Percentiles rank a stretch among this genome's conserved stretches.
Evolutionary conservation across 192 early-diverging fungal genomes (phyloP).

Genomic region (Backusella morwellensis): DNA sequence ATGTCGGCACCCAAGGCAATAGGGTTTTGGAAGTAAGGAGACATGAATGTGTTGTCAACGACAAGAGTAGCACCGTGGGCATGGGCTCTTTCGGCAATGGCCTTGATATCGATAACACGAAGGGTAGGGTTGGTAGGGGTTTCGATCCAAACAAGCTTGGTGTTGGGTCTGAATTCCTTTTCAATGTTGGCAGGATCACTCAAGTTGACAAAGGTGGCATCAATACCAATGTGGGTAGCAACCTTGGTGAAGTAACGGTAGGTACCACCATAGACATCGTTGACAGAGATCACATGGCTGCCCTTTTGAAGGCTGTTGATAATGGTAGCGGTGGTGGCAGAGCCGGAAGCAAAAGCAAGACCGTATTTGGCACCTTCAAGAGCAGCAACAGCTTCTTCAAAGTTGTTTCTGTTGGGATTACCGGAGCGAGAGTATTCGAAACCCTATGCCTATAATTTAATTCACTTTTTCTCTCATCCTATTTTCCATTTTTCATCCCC

Average conservation of each 20-base stretch:
- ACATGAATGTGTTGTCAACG: constrained; percentile 88
- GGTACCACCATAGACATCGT: constrained; percentile 91
- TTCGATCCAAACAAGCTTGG: constrained; percentile 84
- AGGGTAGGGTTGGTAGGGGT: constrained; percentile 89
- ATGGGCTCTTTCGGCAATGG: constrained; percentile 63
- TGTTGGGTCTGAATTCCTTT: constrained; percentile 64
- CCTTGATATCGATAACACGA: constrained; percentile 75
- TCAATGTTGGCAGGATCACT: constrained; percentile 62
- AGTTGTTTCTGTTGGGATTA: constrained; percentile 75
- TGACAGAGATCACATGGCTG: constrained; percentile 79
- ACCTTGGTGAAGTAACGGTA: constrained; percentile 89
- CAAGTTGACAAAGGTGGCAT: constrained; percentile 80
- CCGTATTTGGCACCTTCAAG: constrained; percentile 90
- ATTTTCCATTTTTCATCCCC: neutral
- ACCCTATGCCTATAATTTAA: constrained; percentile 29
- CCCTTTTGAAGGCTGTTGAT: constrained; percentile 67
- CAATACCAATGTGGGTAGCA: constrained; percentile 60
- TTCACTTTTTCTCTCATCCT: neutral
- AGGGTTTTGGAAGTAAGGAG: constrained; percentile 89
- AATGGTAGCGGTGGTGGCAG: constrained; percentile 81
- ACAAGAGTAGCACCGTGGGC: constrained; percentile 63
- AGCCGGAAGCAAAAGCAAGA: constrained; percentile 81
- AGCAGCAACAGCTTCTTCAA: constrained; percentile 87
- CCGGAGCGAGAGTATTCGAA: constrained; percentile 83
- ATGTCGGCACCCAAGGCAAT: constrained; percentile 93